These are phyloP conservation scores for Coemansia sp. DNA, from an alignment of 192 early-diverging fungal species.

Conservation along the genomic window DNA sequence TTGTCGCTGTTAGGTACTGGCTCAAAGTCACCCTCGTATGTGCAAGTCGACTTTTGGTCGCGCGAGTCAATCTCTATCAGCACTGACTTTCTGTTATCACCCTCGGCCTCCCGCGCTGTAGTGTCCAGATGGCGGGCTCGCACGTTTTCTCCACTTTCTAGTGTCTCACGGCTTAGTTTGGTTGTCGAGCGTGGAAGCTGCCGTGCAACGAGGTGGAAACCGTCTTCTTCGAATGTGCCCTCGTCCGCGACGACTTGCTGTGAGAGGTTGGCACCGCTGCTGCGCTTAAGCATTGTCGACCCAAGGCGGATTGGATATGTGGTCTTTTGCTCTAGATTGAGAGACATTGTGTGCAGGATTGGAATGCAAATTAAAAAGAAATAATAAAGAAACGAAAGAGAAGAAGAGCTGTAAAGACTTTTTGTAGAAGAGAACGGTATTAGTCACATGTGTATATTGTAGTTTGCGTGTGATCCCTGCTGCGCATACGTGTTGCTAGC, in stretches of 20 bases:
- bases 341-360: slow-evolving; percentile 33
- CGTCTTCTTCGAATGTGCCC: slow-evolving; percentile 11
- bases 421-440: neutral
- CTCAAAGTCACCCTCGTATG: slow-evolving; percentile 52
- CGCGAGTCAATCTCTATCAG: slow-evolving; percentile 35
- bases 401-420: neutral
- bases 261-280: neutral
- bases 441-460: neutral
- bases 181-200: slow-evolving; percentile 49
- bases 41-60: slow-evolving; percentile 39
- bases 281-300: slow-evolving; percentile 12
- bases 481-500: neutral
- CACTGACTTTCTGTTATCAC: slow-evolving; percentile 4
- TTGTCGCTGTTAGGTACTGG: neutral
- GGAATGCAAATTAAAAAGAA: neutral
- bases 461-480: neutral
- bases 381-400: neutral
- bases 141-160: slow-evolving; percentile 29
- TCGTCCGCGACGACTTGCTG: neutral
- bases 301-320: slow-evolving; percentile 40
- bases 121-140: slow-evolving; percentile 25
- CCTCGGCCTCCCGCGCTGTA: neutral
- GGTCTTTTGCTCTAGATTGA: slow-evolving; percentile 46
- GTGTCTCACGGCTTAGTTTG: slow-evolving; percentile 43
- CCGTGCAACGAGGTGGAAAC: slow-evolving; percentile 44